Conservation (phyloP, 2,329 filamentous ascomycete species). For the Colletotrichum navitas region DNA sequence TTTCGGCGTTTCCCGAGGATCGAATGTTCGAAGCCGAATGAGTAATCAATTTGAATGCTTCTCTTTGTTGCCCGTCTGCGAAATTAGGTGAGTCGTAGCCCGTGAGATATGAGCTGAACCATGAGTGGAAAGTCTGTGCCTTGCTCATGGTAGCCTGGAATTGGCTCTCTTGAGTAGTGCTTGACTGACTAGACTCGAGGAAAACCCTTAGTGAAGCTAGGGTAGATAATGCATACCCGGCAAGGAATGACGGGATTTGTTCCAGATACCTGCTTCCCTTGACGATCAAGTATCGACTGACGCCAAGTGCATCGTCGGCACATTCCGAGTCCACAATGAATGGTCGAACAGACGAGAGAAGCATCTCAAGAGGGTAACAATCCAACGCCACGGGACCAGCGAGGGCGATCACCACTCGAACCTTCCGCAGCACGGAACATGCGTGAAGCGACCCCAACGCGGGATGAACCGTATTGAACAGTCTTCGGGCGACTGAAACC, state of each 20-base stretch:
- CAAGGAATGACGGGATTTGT: slow-evolving; percentile 79
- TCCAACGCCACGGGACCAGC: slow-evolving; percentile 79
- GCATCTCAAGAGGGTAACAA: slow-evolving; percentile 90
- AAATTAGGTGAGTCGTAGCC: slow-evolving; percentile 70
- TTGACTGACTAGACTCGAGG: slow-evolving; percentile 79
- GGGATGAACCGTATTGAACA: slow-evolving; percentile 85
- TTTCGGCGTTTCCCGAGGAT: slow-evolving; percentile 76
- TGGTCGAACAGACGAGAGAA: slow-evolving; percentile 82
- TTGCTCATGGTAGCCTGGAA: slow-evolving; percentile 82
- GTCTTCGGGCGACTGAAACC: slow-evolving; percentile 78
- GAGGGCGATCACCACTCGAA: slow-evolving; percentile 84
- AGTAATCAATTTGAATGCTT: slow-evolving; percentile 76
- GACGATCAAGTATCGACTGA: slow-evolving; percentile 85
- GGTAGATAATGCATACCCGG: slow-evolving; percentile 83
- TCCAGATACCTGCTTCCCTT: slow-evolving; percentile 75
- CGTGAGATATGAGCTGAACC: slow-evolving; percentile 79
- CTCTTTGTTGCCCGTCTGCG: slow-evolving; percentile 60
- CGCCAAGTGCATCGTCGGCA: slow-evolving; percentile 88
- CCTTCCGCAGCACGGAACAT: slow-evolving; percentile 86
- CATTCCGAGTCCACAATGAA: slow-evolving; percentile 88
- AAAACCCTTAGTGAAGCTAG: slow-evolving; percentile 84
- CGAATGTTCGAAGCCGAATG: slow-evolving; percentile 76
- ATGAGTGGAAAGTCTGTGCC: slow-evolving; percentile 80
- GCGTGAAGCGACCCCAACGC: slow-evolving; percentile 89
- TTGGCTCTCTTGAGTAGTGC: slow-evolving; percentile 87